phyloP scores from a whole-genome alignment of 2,329 filamentous ascomycete species.

The Colletotrichum plurivorum region DNA sequence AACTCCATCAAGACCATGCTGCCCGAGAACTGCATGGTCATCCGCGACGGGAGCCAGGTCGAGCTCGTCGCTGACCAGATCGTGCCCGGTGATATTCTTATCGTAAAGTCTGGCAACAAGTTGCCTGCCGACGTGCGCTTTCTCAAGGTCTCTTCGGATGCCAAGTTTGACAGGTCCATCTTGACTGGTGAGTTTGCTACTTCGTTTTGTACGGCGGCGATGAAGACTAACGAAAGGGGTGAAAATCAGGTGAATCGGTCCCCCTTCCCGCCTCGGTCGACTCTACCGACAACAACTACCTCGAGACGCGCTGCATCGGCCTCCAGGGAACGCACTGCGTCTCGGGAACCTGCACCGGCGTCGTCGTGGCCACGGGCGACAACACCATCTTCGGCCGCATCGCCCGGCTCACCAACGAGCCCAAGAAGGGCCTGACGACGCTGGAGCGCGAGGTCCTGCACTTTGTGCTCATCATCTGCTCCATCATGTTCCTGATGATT shows the following conservation, averaged over 20 bases:
- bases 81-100: slow-evolving; percentile 79
- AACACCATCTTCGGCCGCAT: slow-evolving; percentile 83
- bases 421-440: slow-evolving; percentile 76
- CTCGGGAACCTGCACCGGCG: slow-evolving; percentile 74
- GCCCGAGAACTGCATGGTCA: slow-evolving; percentile 78
- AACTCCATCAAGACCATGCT: slow-evolving; percentile 84
- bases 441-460: slow-evolving; percentile 80
- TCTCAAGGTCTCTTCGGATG: slow-evolving; percentile 76
- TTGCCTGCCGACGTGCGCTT: slow-evolving; percentile 82
- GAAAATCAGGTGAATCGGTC: slow-evolving; percentile 70
- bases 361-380: slow-evolving; percentile 81
- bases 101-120: slow-evolving; percentile 80
- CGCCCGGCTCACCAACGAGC: slow-evolving; percentile 78
- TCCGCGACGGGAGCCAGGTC: slow-evolving; percentile 70
- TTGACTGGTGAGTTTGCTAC: slow-evolving; percentile 68
- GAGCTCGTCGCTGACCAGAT: slow-evolving; percentile 70
- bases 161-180: slow-evolving; percentile 80
- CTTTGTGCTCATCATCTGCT: slow-evolving; percentile 80
- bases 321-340: slow-evolving; percentile 86
- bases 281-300: slow-evolving; percentile 79
- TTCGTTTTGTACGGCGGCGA: not conserved
- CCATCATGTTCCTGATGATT: slow-evolving; percentile 77
- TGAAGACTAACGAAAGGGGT: slow-evolving; percentile 7
- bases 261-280: slow-evolving; percentile 75
- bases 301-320: slow-evolving; percentile 83